phyloP scores from a whole-genome alignment of 2,329 filamentous ascomycete genomes.

The Verticillium longisporum region DNA sequence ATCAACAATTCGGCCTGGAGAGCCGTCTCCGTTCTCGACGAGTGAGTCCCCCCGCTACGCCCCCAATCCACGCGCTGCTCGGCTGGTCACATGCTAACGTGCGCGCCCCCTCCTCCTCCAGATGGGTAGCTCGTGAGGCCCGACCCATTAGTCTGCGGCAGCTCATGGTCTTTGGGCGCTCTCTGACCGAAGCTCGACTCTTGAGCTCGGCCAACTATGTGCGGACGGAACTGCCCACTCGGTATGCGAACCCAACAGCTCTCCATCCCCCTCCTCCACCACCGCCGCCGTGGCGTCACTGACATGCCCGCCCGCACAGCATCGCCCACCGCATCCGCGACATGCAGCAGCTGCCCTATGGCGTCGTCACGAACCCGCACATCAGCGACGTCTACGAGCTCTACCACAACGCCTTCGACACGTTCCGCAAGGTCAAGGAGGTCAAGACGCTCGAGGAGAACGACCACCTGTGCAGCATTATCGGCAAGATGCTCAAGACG shows the following conservation, averaged over 20 bases:
- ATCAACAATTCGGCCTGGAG: slow-evolving; percentile 45
- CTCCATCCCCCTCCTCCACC: not conserved
- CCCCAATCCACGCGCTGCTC: slow-evolving; percentile 1
- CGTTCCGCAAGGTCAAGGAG: slow-evolving; percentile 75
- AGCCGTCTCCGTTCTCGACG: slow-evolving; percentile 56
- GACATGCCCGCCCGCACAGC: slow-evolving; percentile 32
- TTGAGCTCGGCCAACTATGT: slow-evolving; percentile 97
- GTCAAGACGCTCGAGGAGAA: slow-evolving; percentile 86
- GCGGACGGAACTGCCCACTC: slow-evolving; percentile 83
- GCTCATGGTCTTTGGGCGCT: slow-evolving; percentile 94
- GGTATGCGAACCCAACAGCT: slow-evolving; percentile 34
- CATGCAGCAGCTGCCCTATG: slow-evolving; percentile 93
- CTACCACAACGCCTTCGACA: slow-evolving; percentile 95
- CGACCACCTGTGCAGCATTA: slow-evolving; percentile 73
- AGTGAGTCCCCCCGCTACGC: slow-evolving; percentile 36
- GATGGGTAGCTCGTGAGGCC: slow-evolving; percentile 89
- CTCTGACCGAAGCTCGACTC: slow-evolving; percentile 80
- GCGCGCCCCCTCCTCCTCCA: slow-evolving; percentile 26
- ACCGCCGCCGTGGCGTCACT: not conserved
- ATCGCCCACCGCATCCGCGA: slow-evolving; percentile 92
- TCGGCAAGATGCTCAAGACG: slow-evolving; percentile 73
- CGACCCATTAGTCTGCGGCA: slow-evolving; percentile 94
- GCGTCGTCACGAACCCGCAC: slow-evolving; percentile 91
- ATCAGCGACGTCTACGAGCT: slow-evolving; percentile 93
- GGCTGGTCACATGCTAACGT: slow-evolving; percentile 10